These are phyloP conservation scores for Salvia sclarea DNA, from an alignment of 305 asterid species.

Conservation along the genomic window DNA sequence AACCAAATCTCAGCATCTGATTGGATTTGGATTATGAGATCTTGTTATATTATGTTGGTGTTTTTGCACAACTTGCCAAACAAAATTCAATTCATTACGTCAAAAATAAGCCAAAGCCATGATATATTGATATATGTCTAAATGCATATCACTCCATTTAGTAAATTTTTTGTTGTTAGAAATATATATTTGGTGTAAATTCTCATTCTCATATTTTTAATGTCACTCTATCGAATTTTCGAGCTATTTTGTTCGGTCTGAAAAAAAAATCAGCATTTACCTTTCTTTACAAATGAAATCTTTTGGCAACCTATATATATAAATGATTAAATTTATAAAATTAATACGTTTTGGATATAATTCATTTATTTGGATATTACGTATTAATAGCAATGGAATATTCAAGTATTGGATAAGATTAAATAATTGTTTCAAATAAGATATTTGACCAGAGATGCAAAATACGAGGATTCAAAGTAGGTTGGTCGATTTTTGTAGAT, in stretches of 20 bases:
- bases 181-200: no score
- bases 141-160: no score
- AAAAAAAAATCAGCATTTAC: no score
- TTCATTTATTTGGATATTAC: not conserved
- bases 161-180: no score
- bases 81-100: not conserved
- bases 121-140: no score
- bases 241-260: no score
- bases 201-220: no score
- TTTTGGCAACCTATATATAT: no score
- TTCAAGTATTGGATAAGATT: not conserved
- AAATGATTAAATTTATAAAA: no score
- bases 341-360: not conserved
- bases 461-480: not conserved
- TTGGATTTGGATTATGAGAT: constrained; percentile 21
- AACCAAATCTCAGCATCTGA: constrained; percentile 23
- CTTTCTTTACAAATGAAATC: no score
- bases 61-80: constrained; percentile 13
- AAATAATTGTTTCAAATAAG: not conserved
- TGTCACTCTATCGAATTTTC: no score
- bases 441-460: not conserved
- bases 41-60: not conserved
- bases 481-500: not conserved
- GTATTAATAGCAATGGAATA: not conserved
- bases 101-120: no score